Conservation (phyloP, 2,329 filamentous ascomycete genomes). For the Aschersonia sp. region DNA sequence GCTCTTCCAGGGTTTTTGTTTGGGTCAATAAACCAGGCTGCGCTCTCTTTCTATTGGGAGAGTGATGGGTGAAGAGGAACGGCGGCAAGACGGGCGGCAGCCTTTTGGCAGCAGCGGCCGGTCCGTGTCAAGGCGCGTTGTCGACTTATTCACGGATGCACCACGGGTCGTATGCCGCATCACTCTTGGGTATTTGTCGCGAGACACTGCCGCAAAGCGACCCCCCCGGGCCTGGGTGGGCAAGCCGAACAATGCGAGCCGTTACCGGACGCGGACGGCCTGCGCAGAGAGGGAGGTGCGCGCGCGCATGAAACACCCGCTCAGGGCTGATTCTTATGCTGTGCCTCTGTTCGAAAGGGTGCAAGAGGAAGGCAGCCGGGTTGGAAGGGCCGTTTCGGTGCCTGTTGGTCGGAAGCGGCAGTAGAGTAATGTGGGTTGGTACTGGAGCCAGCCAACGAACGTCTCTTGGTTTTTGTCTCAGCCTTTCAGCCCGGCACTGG, state of each 20-base stretch:
- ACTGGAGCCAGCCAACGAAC: background rate
- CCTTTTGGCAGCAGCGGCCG: no score
- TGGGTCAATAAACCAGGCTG: background rate
- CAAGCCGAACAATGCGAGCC: background rate
- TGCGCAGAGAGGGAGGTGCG: background rate
- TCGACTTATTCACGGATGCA: background rate
- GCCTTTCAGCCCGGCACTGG: constrained; percentile 1
- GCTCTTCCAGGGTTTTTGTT: background rate
- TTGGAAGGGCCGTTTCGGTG: background rate
- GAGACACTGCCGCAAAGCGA: background rate
- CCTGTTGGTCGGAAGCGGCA: background rate
- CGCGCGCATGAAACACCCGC: background rate
- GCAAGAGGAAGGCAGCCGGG: background rate
- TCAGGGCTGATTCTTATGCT: background rate
- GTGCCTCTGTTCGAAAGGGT: background rate
- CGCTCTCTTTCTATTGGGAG: no score
- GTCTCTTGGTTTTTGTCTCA: background rate
- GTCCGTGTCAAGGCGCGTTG: background rate
- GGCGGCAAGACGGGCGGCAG: no score
- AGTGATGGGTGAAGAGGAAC: no score
- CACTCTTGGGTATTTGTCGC: background rate
- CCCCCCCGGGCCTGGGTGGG: background rate
- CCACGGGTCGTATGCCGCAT: background rate
- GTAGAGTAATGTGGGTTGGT: background rate
- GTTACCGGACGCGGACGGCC: background rate